Evolutionary conservation across 306 rosid genomes (phyloP), one percentile per base, ranked within the genome.

Genomic region (Geum urbanum): DNA sequence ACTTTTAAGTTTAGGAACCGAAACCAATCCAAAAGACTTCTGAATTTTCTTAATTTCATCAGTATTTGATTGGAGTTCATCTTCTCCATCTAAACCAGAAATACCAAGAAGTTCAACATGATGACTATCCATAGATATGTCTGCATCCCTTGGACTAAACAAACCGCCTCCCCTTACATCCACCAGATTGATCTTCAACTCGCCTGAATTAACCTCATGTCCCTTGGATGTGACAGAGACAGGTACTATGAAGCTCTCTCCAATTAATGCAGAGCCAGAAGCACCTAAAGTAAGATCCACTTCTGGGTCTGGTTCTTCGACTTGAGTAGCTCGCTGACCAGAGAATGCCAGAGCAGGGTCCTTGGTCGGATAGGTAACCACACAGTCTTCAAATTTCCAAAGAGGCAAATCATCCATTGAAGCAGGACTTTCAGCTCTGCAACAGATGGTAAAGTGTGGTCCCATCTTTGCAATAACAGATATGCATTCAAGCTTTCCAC

Each of bases 391-490:
- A 66, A 75, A 81, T 75, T 86, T 88, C 95, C 96, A 87, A 63
- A 88, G 85, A 67, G 97, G 92, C 83, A 94, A 83, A 74, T 82
- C 88, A 79, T 86, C 87, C 88, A 91, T 83, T 39, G 99, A 91
- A 70, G 91, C 95, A 39, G 99, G 99, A 72, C 96, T 94, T 78
- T 91, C 99, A 62, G 96, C 97, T 80, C 90, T 87, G 82, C 99
- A 87, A 85, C 97, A 87, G 76, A 94, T 94, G 35, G 88, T 76
- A 72, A 91, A 88, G 82, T 86, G 90, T 45, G 87, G 83, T 67
- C 92, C 95, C 76, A 94, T 83, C 83, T 86, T 91, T 2, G 91
- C 97, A 83, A 84, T 70, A 79, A 91, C 92, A 48, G 92, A 91
- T 67, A 80, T 70, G 78, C 99, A 94, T 74, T 94, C 99, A 50